phyloP scores from a whole-genome alignment of 768 basidiomycete species.

The Trametopsis cervina region DNA sequence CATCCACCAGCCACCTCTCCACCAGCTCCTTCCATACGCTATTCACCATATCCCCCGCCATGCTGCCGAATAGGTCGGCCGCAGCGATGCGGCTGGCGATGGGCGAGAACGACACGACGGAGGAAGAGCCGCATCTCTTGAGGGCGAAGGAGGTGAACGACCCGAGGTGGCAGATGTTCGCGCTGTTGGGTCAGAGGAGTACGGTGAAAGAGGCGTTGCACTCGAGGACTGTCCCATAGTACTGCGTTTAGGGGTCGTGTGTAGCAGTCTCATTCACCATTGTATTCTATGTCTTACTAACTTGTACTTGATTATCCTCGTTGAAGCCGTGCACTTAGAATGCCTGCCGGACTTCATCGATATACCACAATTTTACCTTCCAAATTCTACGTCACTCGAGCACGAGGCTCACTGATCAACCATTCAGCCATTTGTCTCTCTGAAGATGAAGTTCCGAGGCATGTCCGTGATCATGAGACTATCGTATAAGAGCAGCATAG shows the following conservation, averaged over 20 bases:
- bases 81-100: slow-evolving; percentile 65
- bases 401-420: neutral
- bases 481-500: neutral
- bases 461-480: neutral
- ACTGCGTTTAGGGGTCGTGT: too few relatives aligned
- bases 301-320: too few relatives aligned
- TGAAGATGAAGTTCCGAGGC: too few relatives aligned
- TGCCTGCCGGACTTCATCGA: too few relatives aligned
- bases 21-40: slow-evolving; percentile 69
- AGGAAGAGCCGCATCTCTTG: slow-evolving; percentile 44
- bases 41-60: slow-evolving; percentile 69
- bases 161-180: slow-evolving; percentile 72
- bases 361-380: too few relatives aligned
- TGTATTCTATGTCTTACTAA: too few relatives aligned
- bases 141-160: slow-evolving; percentile 53
- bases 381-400: too few relatives aligned
- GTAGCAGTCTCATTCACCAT: too few relatives aligned
- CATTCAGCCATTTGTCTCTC: too few relatives aligned
- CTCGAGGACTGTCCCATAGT: neutral
- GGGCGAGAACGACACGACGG: slow-evolving; percentile 44
- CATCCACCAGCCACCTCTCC: slow-evolving; percentile 40
- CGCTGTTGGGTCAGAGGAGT: slow-evolving; percentile 66
- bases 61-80: slow-evolving; percentile 74
- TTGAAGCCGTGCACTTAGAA: too few relatives aligned
- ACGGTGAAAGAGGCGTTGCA: slow-evolving; percentile 54